Percentiles rank a stretch among this genome's conserved stretches.
phyloP scores from a whole-genome alignment of 169 alveolate genomes.

The Cryptosporidium ubiquitum region DNA sequence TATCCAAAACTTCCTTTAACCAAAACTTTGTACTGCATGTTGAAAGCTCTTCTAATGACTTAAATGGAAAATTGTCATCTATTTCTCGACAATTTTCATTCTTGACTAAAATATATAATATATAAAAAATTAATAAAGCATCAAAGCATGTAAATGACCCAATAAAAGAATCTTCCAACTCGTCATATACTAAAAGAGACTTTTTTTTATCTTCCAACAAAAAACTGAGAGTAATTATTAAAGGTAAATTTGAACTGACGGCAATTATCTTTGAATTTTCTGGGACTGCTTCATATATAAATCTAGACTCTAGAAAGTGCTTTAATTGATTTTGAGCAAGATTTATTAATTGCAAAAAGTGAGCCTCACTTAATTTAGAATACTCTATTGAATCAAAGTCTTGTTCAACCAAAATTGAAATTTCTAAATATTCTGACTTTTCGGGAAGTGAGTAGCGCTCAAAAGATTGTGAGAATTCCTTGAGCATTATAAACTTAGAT shows the following conservation, averaged over 20 bases:
- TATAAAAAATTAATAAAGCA: slow-evolving; percentile 31
- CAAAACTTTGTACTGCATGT: slow-evolving; percentile 18
- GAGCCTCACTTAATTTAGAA: neutral
- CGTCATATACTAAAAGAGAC: slow-evolving; percentile 43
- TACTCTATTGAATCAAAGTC: slow-evolving; percentile 5
- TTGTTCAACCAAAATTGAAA: neutral
- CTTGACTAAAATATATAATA: slow-evolving; percentile 13
- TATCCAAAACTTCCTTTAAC: slow-evolving; percentile 24
- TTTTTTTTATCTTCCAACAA: slow-evolving; percentile 58
- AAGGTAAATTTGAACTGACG: slow-evolving; percentile 49
- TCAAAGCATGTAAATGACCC: slow-evolving; percentile 64
- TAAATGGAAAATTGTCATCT: slow-evolving; percentile 16
- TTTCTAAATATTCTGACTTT: slow-evolving; percentile 16
- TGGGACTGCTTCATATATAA: slow-evolving; percentile 36
- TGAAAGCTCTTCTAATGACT: slow-evolving; percentile 45
- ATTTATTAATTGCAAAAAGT: neutral
- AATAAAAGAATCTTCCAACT: neutral
- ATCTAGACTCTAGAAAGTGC: slow-evolving; percentile 12
- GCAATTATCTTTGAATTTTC: slow-evolving; percentile 52
- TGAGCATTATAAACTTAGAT: slow-evolving; percentile 8
- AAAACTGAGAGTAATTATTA: slow-evolving; percentile 33
- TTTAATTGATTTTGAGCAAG: neutral
- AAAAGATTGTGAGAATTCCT: slow-evolving; percentile 14
- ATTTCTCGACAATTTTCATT: slow-evolving; percentile 1
- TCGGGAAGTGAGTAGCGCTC: slow-evolving; percentile 38